phyloP scores from a whole-genome alignment of 805 yeast genomes.

The Pichia membranifaciens region DNA sequence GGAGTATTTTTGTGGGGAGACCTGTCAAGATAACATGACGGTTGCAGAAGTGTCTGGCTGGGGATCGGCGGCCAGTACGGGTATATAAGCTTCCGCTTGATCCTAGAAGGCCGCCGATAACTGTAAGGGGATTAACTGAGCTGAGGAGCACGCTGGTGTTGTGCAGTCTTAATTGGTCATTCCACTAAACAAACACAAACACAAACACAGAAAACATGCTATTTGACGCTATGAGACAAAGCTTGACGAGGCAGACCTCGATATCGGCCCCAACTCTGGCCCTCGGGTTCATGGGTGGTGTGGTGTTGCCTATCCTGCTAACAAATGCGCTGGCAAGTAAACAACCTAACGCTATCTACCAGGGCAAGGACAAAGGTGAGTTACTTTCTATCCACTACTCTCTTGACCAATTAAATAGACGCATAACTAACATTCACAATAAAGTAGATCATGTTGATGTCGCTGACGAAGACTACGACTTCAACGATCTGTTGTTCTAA shows the following conservation, averaged over 20 bases:
- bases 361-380: slow-evolving; percentile 15
- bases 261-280: slow-evolving; percentile 15
- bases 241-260: slow-evolving; percentile 7
- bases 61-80: too few relatives aligned
- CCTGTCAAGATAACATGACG: too few relatives aligned
- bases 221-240: slow-evolving; percentile 10
- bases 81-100: too few relatives aligned
- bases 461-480: slow-evolving; percentile 14
- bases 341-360: slow-evolving; percentile 8
- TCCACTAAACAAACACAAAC: neutral
- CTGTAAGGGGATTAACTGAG: too few relatives aligned
- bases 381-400: slow-evolving; percentile 9
- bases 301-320: slow-evolving; percentile 14
- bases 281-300: slow-evolving; percentile 17
- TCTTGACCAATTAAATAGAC: slow-evolving; percentile 10
- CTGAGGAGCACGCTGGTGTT: too few relatives aligned
- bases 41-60: too few relatives aligned
- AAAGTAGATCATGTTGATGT: slow-evolving; percentile 13
- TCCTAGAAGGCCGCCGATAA: too few relatives aligned
- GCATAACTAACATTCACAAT: slow-evolving; percentile 16
- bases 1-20: too few relatives aligned
- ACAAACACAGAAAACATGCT: slow-evolving; percentile 7
- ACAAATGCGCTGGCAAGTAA: slow-evolving; percentile 11
- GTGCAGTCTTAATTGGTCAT: neutral
- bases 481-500: slow-evolving; percentile 12